Evolutionary conservation across 129 eudicot genomes (phyloP).

Genomic region (Smallanthus sonchifolius): DNA sequence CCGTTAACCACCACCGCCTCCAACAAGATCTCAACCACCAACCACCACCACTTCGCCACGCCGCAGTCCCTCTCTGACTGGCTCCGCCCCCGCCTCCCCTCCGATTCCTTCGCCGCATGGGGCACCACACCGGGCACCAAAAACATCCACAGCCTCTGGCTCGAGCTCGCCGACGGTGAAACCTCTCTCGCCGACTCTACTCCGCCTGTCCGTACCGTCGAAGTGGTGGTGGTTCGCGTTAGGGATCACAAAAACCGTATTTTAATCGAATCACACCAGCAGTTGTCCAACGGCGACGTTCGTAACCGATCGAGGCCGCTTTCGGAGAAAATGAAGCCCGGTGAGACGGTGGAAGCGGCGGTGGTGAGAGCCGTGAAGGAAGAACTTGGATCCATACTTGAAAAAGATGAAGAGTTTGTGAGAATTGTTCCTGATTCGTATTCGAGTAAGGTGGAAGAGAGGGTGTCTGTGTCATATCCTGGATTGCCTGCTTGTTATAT

Average conservation of each 20-base stretch:
- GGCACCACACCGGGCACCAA: conserved; percentile 83
- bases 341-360: conserved; percentile 61
- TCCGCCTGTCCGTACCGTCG: conserved; percentile 67
- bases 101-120: conserved; percentile 68
- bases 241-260: conserved; percentile 24
- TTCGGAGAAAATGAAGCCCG: conserved; percentile 92
- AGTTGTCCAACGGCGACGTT: conserved; percentile 61
- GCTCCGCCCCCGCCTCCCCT: conserved; percentile 65
- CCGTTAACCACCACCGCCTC: conserved; percentile 25
- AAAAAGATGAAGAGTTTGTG: conserved; percentile 24
- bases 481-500: conserved; percentile 95
- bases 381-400: conserved; percentile 62
- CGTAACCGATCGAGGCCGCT: conserved; percentile 55
- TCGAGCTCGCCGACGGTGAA: conserved; percentile 74
- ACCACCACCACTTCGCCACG: conserved; percentile 43
- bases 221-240: conserved; percentile 60
- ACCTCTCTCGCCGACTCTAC: conserved; percentile 52
- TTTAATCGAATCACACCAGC: conserved; percentile 77
- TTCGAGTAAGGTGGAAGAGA: conserved; percentile 68
- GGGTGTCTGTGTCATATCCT: conserved; percentile 72
- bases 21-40: conserved; percentile 25
- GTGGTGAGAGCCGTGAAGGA: conserved; percentile 70
- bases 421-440: conserved; percentile 52
- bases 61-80: conserved; percentile 81
- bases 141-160: conserved; percentile 70